Conservation (phyloP, 1,139 yeast species). For the Hemisphaericaspora xylanilytica region DNA sequence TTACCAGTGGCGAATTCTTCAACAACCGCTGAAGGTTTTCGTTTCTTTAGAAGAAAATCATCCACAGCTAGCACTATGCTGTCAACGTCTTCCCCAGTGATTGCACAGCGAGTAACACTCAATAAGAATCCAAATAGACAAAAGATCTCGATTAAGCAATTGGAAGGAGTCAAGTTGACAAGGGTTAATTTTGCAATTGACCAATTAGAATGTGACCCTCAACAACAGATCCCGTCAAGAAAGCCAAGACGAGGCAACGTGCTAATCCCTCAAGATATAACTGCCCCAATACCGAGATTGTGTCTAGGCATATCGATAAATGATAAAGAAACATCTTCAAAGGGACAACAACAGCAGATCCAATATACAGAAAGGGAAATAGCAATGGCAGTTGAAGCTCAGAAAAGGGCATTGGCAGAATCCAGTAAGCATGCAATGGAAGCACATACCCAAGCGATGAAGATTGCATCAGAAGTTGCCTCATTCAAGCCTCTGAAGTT, state of each 20-base stretch:
- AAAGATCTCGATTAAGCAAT: conserved; percentile 37
- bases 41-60: conserved; percentile 15
- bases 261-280: conserved; percentile 66
- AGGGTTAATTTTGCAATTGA: conserved; percentile 78
- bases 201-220: conserved; percentile 74
- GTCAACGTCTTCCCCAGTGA: too few relatives aligned
- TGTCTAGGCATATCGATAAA: conserved; percentile 58
- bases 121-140: conserved; percentile 47
- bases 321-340: conserved; percentile 17
- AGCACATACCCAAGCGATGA: conserved; percentile 67
- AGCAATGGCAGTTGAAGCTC: conserved; percentile 55
- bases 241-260: conserved; percentile 81
- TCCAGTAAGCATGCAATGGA: conserved; percentile 72
- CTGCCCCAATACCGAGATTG: conserved; percentile 60
- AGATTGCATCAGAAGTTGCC: conserved; percentile 64
- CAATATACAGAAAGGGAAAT: conserved; percentile 53
- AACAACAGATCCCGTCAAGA: conserved; percentile 91
- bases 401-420: conserved; percentile 52
- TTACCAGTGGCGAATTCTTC: conserved; percentile 5
- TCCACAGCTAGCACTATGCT: too few relatives aligned
- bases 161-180: conserved; percentile 40
- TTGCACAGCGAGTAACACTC: conserved; percentile 34
- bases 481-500: conserved; percentile 26
- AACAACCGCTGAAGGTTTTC: conserved; percentile 4
- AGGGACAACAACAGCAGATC: conserved; percentile 14